Percentiles rank a stretch among this genome's conserved stretches.
These are phyloP conservation scores for Macadamia integrifolia DNA, from an alignment of 164 flowering plant species.

Conservation along the genomic window DNA sequence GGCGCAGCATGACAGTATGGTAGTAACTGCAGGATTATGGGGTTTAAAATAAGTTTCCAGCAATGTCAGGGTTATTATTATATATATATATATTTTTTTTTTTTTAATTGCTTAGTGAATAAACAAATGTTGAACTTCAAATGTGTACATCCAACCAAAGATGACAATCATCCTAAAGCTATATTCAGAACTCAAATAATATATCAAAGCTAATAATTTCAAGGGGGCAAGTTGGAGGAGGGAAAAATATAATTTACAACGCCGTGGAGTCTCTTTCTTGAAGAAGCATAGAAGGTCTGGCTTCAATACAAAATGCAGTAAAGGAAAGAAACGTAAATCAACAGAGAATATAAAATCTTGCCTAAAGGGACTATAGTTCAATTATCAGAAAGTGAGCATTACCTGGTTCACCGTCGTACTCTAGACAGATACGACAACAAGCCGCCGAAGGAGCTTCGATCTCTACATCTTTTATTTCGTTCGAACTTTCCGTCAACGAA, in stretches of 20 bases:
- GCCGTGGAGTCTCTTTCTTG: neutral
- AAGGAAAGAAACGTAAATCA: neutral
- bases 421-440: slow-evolving; percentile 88
- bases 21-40: no score
- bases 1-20: no score
- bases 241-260: no score
- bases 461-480: slow-evolving; percentile 49
- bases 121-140: neutral
- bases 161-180: neutral
- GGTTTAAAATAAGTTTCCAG: no score
- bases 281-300: neutral
- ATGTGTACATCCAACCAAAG: neutral
- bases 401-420: slow-evolving; percentile 68
- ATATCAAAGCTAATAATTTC: no score
- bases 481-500: slow-evolving; percentile 19
- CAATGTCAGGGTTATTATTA: no score
- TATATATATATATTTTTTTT: no score
- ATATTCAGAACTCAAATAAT: no score
- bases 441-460: slow-evolving; percentile 53
- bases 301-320: neutral
- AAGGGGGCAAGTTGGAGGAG: no score
- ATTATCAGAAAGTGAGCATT: neutral
- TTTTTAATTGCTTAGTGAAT: neutral
- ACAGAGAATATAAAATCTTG: neutral
- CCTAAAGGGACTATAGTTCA: neutral